Conservation (phyloP, 1,139 yeast species). For the Pichia terricola region DNA sequence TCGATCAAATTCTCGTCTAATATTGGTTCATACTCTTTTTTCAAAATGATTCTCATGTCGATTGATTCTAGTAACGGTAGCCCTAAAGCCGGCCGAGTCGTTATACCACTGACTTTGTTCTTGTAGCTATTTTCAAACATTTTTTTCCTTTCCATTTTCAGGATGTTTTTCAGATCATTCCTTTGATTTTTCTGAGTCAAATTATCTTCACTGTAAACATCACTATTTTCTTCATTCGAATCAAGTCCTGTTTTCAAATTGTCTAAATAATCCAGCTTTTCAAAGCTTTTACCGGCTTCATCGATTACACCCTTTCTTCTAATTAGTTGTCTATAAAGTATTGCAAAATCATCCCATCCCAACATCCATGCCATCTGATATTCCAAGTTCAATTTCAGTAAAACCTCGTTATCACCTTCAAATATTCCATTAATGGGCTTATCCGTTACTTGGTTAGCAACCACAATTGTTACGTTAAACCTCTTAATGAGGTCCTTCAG, state of each 20-base stretch:
- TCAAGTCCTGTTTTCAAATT: neutral
- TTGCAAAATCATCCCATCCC: slow-evolving; percentile 55
- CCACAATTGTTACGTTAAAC: slow-evolving; percentile 50
- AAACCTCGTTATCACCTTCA: slow-evolving; percentile 24
- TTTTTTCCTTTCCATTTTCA: slow-evolving; percentile 19
- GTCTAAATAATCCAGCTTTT: slow-evolving; percentile 20
- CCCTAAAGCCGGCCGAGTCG: slow-evolving; percentile 26
- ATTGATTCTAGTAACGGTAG: slow-evolving; percentile 21
- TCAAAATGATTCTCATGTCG: slow-evolving; percentile 25
- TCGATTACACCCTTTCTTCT: slow-evolving; percentile 12
- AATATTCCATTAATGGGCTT: slow-evolving; percentile 28
- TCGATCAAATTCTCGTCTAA: slow-evolving; percentile 23
- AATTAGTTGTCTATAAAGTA: slow-evolving; percentile 21
- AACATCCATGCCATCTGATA: slow-evolving; percentile 64
- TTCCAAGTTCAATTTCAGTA: slow-evolving; percentile 40
- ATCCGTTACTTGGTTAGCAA: slow-evolving; percentile 78
- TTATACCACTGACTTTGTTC: slow-evolving; percentile 20
- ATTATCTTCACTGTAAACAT: neutral
- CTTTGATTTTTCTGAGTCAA: neutral
- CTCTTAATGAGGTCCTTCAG: slow-evolving; percentile 42
- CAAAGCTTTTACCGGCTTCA: slow-evolving; percentile 14
- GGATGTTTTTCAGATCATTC: slow-evolving; percentile 11
- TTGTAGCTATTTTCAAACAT: slow-evolving; percentile 21
- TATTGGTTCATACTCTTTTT: slow-evolving; percentile 23
- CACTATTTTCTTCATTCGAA: neutral